Evolutionary conservation across 352 stramenopile species (phyloP), one percentile per base, ranked within the genome.

Genomic region (Halophytophthora batemanensis): DNA sequence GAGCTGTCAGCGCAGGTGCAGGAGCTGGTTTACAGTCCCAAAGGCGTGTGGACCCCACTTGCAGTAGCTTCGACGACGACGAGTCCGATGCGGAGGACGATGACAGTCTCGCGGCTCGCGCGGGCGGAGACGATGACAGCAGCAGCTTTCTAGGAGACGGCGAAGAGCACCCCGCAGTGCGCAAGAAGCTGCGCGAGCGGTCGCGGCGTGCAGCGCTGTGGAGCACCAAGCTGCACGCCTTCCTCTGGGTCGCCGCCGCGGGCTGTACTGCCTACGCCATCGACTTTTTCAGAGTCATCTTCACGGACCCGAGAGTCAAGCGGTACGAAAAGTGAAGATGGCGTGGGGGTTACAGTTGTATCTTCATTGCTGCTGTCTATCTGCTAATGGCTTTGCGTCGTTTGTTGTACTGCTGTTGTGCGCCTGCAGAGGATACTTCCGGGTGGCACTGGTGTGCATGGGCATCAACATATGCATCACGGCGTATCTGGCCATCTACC

Each of bases 381-480:
- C 8, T 15, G 2, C 34, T 7, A 15, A 31, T 37, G 29, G 12
- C 37, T 5, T 43, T n/a, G n/a, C n/a, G n/a, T n/a, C n/a, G n/a
- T n/a, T n/a, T n/a, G n/a, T 31, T 17, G 29, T 35, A 6, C 7
- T 35, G 14, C 36, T 6, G 50, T 18, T 49, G 28, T n/a, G n/a
- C n/a, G n/a, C n/a, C 12, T 43, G 15, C 40, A 96, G 87, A 21
- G 64, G 77, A 2, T 95, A 82, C 53, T 93, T 96, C 38, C 79
- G 92, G 43, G 53, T 92, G 3, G 85, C 71, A 15, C 54, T 94
- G 17, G 50, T 89, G 44, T 92, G 79, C 47, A 90, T 85, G 17
- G 77, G 83, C 14, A 55, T 93, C 40, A 95, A 93, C 63, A 48
- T 74, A n/a, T 89, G 85, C 55, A 94, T 96, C 66, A 93, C 87